Conservation (phyloP, 495 filamentous ascomycete genomes). For the Friedmanniomyces simplex region DNA sequence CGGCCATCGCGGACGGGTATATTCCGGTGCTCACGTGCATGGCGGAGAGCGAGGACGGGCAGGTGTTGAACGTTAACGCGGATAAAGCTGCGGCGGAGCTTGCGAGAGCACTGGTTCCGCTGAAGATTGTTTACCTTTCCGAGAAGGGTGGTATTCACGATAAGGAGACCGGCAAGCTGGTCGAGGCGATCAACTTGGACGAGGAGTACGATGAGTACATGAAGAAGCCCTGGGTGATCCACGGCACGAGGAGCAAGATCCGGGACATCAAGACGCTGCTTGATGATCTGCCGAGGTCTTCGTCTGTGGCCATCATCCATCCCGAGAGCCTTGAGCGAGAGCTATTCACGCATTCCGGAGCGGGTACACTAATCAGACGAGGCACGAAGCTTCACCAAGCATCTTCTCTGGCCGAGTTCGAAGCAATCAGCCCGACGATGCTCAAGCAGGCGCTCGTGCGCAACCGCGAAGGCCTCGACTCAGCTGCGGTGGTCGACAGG, state of each 20-base stretch:
- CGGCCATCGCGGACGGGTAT: conserved; percentile 83
- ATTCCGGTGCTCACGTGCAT: conserved; percentile 93
- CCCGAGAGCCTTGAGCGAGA: conserved; percentile 91
- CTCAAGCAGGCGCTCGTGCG: conserved; percentile 76
- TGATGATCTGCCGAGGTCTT: conserved; percentile 74
- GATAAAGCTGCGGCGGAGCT: conserved; percentile 94
- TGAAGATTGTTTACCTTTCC: conserved; percentile 97
- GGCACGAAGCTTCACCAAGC: conserved; percentile 82
- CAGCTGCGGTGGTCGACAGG: conserved; percentile 70
- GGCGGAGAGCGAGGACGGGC: conserved; percentile 87
- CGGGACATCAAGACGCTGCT: conserved; percentile 96
- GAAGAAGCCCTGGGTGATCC: conserved; percentile 91
- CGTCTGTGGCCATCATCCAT: conserved; percentile 96
- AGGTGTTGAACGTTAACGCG: conserved; percentile 95
- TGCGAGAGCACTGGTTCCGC: conserved; percentile 75
- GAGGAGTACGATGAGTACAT: conserved; percentile 95
- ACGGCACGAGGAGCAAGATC: conserved; percentile 94
- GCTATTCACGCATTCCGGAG: conserved; percentile 90
- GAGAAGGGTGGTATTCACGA: conserved; percentile 97
- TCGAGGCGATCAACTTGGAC: conserved; percentile 94
- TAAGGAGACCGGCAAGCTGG: conserved; percentile 86
- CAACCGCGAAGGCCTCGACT: conserved; percentile 77
- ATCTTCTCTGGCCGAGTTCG: conserved; percentile 64
- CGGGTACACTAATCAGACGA: conserved; percentile 86
- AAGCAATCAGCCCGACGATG: conserved; percentile 50